phyloP scores from a whole-genome alignment of 805 yeast species.

The Trichomonascus vanleenenianus region DNA sequence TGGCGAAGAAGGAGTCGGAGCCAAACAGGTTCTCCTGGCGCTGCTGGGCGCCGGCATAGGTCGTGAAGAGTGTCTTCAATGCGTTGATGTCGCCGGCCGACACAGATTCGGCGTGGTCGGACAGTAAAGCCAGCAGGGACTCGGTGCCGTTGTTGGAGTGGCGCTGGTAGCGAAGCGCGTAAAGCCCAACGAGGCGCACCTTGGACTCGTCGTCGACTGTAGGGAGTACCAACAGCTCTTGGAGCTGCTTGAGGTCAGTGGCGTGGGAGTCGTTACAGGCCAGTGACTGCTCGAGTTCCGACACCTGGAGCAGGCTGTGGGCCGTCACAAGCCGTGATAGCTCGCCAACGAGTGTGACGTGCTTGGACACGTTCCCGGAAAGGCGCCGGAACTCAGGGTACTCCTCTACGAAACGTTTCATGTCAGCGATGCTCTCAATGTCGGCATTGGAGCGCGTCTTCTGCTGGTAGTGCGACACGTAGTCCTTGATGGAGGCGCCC shows the following conservation, averaged over 20 bases:
- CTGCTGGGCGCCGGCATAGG: constrained; percentile 36
- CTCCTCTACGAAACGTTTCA: constrained; percentile 84
- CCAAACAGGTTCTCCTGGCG: constrained; percentile 37
- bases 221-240: constrained; percentile 40
- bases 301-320: constrained; percentile 66
- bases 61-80: constrained; percentile 37
- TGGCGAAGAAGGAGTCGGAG: constrained; percentile 31
- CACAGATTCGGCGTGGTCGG: constrained; percentile 1
- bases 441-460: constrained; percentile 70
- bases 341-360: constrained; percentile 83
- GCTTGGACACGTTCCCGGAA: constrained; percentile 84
- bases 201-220: constrained; percentile 47
- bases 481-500: constrained; percentile 75
- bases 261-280: constrained; percentile 57
- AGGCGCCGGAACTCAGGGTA: constrained; percentile 90
- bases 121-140: constrained; percentile 15
- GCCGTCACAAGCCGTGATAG: constrained; percentile 63
- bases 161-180: constrained; percentile 61
- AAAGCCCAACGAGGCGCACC: constrained; percentile 64
- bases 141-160: constrained; percentile 38
- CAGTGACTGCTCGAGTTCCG: constrained; percentile 84
- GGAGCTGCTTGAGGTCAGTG: constrained; percentile 48
- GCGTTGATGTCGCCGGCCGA: constrained; percentile 33
- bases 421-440: constrained; percentile 74
- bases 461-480: constrained; percentile 72